Evolutionary conservation across 257 asterid species (phyloP).

Genomic region (Salvia splendens): DNA sequence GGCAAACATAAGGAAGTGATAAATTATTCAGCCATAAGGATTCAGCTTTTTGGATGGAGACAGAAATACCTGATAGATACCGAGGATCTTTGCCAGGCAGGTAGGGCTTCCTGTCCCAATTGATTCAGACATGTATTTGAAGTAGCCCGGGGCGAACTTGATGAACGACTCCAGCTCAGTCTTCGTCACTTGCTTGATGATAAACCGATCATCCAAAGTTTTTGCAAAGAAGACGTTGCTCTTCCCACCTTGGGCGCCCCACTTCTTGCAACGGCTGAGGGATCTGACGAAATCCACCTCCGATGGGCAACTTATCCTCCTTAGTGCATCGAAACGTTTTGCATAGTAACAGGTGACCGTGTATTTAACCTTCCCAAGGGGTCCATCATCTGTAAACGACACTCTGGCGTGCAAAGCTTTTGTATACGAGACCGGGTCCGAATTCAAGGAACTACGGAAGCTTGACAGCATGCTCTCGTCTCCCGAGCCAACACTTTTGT

Average conservation of each 20-base stretch:
- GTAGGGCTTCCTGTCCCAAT: slow-evolving; percentile 76
- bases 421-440: slow-evolving; percentile 62
- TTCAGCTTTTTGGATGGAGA: slow-evolving; percentile 20
- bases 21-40: neutral
- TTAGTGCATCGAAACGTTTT: slow-evolving; percentile 78
- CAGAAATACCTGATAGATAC: slow-evolving; percentile 89
- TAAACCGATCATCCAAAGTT: slow-evolving; percentile 89
- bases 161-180: slow-evolving; percentile 96
- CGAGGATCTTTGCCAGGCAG: slow-evolving; percentile 90
- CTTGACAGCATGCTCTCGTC: slow-evolving; percentile 64
- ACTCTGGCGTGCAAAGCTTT: slow-evolving; percentile 74
- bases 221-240: slow-evolving; percentile 95
- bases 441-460: slow-evolving; percentile 57
- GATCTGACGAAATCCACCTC: slow-evolving; percentile 81
- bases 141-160: slow-evolving; percentile 89
- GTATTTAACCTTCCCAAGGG: slow-evolving; percentile 76
- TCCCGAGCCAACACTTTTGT: slow-evolving; percentile 58
- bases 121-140: slow-evolving; percentile 80
- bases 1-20: too few relatives aligned
- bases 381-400: slow-evolving; percentile 62
- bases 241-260: slow-evolving; percentile 99
- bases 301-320: slow-evolving; percentile 85
- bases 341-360: slow-evolving; percentile 80
- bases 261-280: slow-evolving; percentile 91
- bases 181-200: slow-evolving; percentile 92